Evolutionary conservation across 257 asterid species (phyloP).

Genomic region (Gentiana macrophylla): DNA sequence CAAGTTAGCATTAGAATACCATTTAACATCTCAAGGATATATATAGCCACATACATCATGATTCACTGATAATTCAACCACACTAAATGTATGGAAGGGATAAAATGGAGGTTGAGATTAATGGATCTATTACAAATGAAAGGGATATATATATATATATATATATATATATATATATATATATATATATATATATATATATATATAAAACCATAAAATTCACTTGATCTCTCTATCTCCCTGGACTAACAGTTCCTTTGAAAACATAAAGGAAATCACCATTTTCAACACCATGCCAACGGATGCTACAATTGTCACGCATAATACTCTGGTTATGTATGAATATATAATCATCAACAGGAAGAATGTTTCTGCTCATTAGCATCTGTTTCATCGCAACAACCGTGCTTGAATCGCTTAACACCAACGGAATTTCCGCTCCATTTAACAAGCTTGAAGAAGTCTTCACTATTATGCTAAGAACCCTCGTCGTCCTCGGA

Average conservation of each 20-base stretch:
- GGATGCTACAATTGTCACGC: conserved; percentile 50
- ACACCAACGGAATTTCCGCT: conserved; percentile 44
- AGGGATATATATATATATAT: too few species aligned
- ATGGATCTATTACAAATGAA: too few species aligned
- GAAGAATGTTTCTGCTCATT: conserved; percentile 32
- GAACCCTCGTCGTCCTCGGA: conserved; percentile 21
- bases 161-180: too few species aligned
- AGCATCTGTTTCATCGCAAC: conserved; percentile 35
- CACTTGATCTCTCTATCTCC: neutral
- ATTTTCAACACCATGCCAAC: conserved; percentile 83
- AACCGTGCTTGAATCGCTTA: conserved; percentile 41
- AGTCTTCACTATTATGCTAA: conserved; percentile 43
- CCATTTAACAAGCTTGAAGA: conserved; percentile 48
- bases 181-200: too few species aligned
- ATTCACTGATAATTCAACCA: too few species aligned
- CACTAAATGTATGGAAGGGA: too few species aligned
- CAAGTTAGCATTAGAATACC: too few species aligned
- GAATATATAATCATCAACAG: conserved; percentile 66
- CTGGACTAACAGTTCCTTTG: conserved; percentile 46
- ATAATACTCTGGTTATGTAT: conserved; percentile 74
- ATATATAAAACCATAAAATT: too few species aligned
- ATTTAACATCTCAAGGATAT: too few species aligned
- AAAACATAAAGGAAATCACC: conserved; percentile 59
- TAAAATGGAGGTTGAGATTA: too few species aligned
- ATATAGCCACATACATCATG: too few species aligned